Conservation (phyloP, 2,329 filamentous ascomycete genomes). For the Ceratocystis huliohia region DNA sequence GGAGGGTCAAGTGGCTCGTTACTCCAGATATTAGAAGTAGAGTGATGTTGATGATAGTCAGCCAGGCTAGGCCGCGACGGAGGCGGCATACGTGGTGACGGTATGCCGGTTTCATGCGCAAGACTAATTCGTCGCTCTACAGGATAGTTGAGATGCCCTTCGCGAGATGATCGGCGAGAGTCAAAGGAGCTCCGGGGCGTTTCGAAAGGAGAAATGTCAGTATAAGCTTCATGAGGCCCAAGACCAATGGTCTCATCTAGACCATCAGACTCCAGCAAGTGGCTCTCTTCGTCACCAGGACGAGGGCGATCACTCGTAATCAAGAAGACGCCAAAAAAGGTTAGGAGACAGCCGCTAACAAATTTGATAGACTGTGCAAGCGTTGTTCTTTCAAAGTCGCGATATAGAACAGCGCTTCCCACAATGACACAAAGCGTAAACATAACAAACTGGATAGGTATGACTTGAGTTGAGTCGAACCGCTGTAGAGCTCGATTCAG, state of each 20-base stretch:
- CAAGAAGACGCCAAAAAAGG: slow-evolving; percentile 92
- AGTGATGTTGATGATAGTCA: not conserved
- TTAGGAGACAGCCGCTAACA: slow-evolving; percentile 76
- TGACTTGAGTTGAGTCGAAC: slow-evolving; percentile 95
- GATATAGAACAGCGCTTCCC: slow-evolving; percentile 83
- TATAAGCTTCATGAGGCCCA: slow-evolving; percentile 31
- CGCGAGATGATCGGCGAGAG: slow-evolving; percentile 31
- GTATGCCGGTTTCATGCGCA: slow-evolving; percentile 29
- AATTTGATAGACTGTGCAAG: slow-evolving; percentile 67
- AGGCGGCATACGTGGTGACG: slow-evolving; percentile 28
- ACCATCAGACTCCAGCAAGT: slow-evolving; percentile 42
- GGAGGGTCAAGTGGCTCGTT: slow-evolving; percentile 25
- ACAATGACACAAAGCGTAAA: slow-evolving; percentile 94
- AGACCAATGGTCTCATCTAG: slow-evolving; percentile 53
- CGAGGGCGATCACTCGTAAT: slow-evolving; percentile 72
- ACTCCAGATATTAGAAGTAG: slow-evolving; percentile 7
- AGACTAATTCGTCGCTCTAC: slow-evolving; percentile 29
- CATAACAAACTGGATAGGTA: slow-evolving; percentile 91
- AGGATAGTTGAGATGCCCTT: slow-evolving; percentile 37
- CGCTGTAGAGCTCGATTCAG: slow-evolving; percentile 77
- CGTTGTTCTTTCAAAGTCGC: slow-evolving; percentile 81
- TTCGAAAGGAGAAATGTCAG: slow-evolving; percentile 19
- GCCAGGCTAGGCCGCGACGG: not conserved
- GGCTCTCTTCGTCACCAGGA: slow-evolving; percentile 43
- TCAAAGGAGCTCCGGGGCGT: slow-evolving; percentile 19